Evolutionary conservation across 345 rosid genomes (phyloP), one percentile per base, ranked within the genome.

Genomic region (Lagerstroemia speciosa): DNA sequence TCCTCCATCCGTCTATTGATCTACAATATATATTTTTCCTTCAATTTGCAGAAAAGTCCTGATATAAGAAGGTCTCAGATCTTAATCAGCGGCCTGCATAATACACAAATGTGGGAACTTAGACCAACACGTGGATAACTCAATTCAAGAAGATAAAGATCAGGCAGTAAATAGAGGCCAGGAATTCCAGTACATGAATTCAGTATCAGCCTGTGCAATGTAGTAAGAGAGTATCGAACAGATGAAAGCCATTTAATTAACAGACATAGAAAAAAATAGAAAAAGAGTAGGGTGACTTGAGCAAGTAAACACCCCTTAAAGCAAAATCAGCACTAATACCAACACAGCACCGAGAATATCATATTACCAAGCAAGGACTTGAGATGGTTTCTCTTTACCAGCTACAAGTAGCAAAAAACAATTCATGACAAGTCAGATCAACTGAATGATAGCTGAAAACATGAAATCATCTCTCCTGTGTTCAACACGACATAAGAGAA

Each of bases 1-100:
- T 89, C 90, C 29, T 84, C 90, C 61, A 82, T 38, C 0, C 6
- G 24, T 19, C 57, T 52, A 8, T 45, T 15, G 19, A n/a, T 52
- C 57, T 20, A 52, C 22, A 27, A 52, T 20, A n/a, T 7, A 52
- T 52, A 3, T 52, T 22, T n/a, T n/a, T n/a, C n/a, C n/a, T n/a
- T 6, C 26, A 52, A 20, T 3, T 52, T n/a, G 27, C 57, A 20
- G 26, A 52, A 3, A 5, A 52, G 9, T 20, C 19, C 57, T 52
- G 5, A 52, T 27, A 52, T 52, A 19, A 20, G 57, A 5, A 52
- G n/a, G n/a, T n/a, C 57, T 22, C 8, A 5, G 57, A 52, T 52
- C 57, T 52, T 27, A 52, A 20, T 17, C 57, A 10, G 6, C 24
- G 22, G 57, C 57, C 57, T 52, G 57, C 57, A 52, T 52, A 19